Conservation (phyloP, 129 eudicot genomes). For the Scalesia atractyloides region DNA sequence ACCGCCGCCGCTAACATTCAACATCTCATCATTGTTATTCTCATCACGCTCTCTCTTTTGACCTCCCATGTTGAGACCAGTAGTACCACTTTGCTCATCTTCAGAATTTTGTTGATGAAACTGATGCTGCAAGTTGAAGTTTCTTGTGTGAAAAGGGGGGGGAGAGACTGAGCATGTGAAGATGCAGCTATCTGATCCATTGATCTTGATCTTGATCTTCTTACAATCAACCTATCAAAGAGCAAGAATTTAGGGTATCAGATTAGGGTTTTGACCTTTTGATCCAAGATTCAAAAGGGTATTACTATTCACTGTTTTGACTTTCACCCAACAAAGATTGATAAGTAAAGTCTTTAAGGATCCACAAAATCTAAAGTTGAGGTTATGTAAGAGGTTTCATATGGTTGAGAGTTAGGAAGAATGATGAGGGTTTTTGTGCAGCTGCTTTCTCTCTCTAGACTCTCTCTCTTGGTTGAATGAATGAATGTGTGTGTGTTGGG, state of each 20-base stretch:
- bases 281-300: conserved; percentile 5
- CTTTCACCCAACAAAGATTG: conserved; percentile 6
- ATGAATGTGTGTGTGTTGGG: not conserved
- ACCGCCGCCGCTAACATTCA: conserved; percentile 28
- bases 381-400: conserved; percentile 24
- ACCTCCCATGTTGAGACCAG: conserved; percentile 51
- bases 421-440: conserved; percentile 27
- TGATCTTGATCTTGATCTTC: conserved; percentile 24
- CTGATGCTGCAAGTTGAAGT: conserved; percentile 64
- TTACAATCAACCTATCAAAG: not conserved
- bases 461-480: not conserved
- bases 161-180: conserved; percentile 51
- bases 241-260: not conserved
- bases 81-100: conserved; percentile 68
- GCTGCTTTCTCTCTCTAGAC: conserved; percentile 17
- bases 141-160: conserved; percentile 77
- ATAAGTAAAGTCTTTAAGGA: conserved; percentile 8
- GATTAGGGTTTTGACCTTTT: conserved; percentile 28
- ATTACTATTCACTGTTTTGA: conserved; percentile 1
- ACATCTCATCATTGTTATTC: conserved; percentile 32
- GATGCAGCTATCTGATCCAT: conserved; percentile 53
- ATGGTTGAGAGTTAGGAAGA: conserved; percentile 40
- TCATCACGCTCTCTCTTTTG: conserved; percentile 59
- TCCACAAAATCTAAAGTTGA: conserved; percentile 4
- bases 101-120: conserved; percentile 67